Percentiles rank a stretch among this genome's conserved stretches.
These are phyloP conservation scores for Aspergillus diversus DNA, from an alignment of 495 filamentous ascomycete genomes.

Conservation along the genomic window DNA sequence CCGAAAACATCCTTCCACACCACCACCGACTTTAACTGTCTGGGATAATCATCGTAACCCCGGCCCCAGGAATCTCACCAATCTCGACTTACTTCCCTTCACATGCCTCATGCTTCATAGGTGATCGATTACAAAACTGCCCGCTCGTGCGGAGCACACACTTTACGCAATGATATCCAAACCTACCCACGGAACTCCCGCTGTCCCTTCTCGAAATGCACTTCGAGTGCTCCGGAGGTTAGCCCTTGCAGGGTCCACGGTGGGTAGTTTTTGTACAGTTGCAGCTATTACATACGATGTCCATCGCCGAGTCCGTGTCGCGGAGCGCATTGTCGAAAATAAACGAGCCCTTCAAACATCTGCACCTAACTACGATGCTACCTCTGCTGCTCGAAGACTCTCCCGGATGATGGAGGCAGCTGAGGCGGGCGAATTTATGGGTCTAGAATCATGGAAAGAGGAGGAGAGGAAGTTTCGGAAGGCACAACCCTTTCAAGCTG, in stretches of 20 bases:
- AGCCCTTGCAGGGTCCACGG: constrained; percentile 47
- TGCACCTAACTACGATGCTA: constrained; percentile 50
- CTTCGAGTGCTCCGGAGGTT: constrained; percentile 49
- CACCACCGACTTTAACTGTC: constrained; percentile 10
- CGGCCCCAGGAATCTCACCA: neutral
- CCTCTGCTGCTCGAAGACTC: constrained; percentile 42
- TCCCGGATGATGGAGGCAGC: constrained; percentile 48
- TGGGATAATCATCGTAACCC: neutral
- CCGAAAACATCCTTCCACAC: constrained; percentile 9
- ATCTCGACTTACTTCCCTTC: neutral
- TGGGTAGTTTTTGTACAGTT: constrained; percentile 45
- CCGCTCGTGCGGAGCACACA: constrained; percentile 33
- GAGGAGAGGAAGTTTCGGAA: constrained; percentile 23
- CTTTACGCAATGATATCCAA: constrained; percentile 38
- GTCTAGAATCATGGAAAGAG: constrained; percentile 43
- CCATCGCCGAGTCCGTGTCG: constrained; percentile 44
- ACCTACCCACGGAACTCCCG: constrained; percentile 33
- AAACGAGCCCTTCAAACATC: constrained; percentile 49
- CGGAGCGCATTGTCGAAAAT: constrained; percentile 49
- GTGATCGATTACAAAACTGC: constrained; percentile 14
- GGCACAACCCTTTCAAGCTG: neutral
- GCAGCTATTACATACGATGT: constrained; percentile 49
- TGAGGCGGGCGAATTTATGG: constrained; percentile 46
- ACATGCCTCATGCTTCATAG: constrained; percentile 13
- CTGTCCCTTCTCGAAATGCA: constrained; percentile 50